A percentile compares a stretch with the other conserved stretches of the same genome.
These are phyloP conservation scores for Leishmania turanica DNA, from an alignment of 208 protist genomes.

Conservation along the genomic window DNA sequence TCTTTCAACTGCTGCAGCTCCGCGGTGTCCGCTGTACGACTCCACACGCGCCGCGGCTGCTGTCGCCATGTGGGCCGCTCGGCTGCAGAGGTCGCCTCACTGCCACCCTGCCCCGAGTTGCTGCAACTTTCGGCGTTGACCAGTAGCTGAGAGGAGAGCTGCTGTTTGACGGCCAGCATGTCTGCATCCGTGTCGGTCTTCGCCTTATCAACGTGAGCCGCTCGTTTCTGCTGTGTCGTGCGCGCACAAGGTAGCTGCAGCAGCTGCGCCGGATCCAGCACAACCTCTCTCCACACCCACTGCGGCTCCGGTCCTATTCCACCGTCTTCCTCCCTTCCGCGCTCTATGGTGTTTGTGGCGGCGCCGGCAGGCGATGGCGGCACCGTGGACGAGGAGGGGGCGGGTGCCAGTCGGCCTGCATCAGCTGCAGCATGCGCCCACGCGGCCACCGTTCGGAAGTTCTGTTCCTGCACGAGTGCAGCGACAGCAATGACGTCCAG, in stretches of 20 bases:
- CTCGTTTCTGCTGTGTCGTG: too few relatives aligned
- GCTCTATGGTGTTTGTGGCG: not conserved
- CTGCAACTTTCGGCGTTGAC: not conserved
- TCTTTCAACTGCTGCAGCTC: slow-evolving; percentile 11
- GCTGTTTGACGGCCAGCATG: not conserved
- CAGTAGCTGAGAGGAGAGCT: not conserved
- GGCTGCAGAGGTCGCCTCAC: not conserved
- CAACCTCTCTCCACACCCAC: slow-evolving; percentile 19
- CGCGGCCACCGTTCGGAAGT: slow-evolving; percentile 15
- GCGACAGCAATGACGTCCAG: slow-evolving; percentile 44
- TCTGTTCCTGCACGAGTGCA: slow-evolving; percentile 38
- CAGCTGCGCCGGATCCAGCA: slow-evolving; percentile 18
- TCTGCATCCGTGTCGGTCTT: not conserved
- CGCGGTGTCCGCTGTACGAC: slow-evolving; percentile 6
- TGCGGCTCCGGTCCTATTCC: not conserved
- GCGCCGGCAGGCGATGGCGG: not conserved
- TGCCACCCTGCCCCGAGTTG: not conserved
- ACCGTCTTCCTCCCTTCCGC: not conserved
- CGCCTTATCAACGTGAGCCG: not conserved
- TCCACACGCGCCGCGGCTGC: slow-evolving; percentile 17
- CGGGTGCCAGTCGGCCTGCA: not conserved
- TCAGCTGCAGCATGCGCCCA: slow-evolving; percentile 4
- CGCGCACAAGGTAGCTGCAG: not conserved
- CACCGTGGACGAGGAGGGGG: not conserved
- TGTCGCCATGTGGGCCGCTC: not conserved